Conservation (phyloP, 2,329 filamentous ascomycete species). For the Aspergillus sp. region DNA sequence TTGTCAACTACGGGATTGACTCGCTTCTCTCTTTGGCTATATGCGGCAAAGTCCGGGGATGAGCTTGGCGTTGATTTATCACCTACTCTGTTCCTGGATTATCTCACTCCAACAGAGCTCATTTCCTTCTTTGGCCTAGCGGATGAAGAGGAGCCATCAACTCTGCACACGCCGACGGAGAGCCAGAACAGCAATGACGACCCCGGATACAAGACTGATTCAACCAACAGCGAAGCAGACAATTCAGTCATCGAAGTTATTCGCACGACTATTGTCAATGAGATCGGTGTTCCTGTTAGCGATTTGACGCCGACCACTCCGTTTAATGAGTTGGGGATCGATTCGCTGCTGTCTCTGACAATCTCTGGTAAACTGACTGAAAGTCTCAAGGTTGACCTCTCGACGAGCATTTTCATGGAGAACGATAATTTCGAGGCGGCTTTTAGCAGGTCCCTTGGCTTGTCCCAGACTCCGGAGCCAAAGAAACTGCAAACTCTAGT, state of each 20-base stretch:
- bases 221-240: no score
- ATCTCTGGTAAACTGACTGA: constrained; percentile 41
- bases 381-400: constrained; percentile 34
- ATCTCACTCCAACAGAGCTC: constrained; percentile 54
- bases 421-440: constrained; percentile 37
- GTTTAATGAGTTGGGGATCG: constrained; percentile 39
- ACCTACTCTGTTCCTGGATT: constrained; percentile 54
- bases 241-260: no score
- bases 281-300: constrained; percentile 37
- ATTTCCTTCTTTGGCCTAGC: constrained; percentile 47
- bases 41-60: constrained; percentile 54
- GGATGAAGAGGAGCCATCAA: constrained; percentile 25
- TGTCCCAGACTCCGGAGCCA: constrained; percentile 15
- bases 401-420: constrained; percentile 39
- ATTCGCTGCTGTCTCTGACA: constrained; percentile 41
- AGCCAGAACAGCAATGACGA: constrained; percentile 25
- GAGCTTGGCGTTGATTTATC: constrained; percentile 54
- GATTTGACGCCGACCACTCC: constrained; percentile 36
- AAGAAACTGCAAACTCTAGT: constrained; percentile 13
- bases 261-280: constrained; percentile 29
- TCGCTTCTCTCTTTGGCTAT: constrained; percentile 57
- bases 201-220: no score
- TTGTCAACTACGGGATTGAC: constrained; percentile 57
- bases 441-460: constrained; percentile 29
- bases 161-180: constrained; percentile 18